Evolutionary conservation across 164 flowering plant species (phyloP).

Genomic region (Magnolia officinalis): DNA sequence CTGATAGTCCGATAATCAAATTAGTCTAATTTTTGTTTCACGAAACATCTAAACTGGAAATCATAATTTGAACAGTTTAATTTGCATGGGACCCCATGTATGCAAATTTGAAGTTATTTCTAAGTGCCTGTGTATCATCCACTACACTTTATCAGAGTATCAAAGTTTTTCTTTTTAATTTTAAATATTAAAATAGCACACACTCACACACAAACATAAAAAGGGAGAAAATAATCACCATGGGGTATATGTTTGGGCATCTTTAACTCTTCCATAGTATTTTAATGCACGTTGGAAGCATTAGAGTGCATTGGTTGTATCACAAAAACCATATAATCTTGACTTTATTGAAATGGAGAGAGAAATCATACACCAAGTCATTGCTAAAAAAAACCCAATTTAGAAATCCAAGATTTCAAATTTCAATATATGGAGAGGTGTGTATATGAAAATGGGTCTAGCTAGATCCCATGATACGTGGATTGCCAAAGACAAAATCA

Average conservation of each 20-base stretch:
- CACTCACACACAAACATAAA: neutral
- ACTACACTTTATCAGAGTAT: no score
- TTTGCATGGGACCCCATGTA: no score
- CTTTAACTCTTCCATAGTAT: neutral
- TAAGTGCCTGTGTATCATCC: no score
- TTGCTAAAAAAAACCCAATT: neutral
- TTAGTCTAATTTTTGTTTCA: no score
- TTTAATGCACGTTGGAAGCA: neutral
- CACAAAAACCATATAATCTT: neutral
- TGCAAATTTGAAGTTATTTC: no score
- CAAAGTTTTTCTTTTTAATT: no score
- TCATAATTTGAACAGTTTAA: no score
- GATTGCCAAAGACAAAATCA: neutral
- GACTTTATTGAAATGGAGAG: neutral
- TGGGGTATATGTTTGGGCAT: neutral
- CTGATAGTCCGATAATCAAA: no score
- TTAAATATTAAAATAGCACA: neutral
- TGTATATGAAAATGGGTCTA: neutral
- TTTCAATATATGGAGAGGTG: neutral
- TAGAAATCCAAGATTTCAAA: neutral
- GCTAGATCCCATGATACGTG: neutral
- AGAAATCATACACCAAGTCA: neutral
- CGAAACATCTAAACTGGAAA: no score
- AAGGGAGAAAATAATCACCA: neutral
- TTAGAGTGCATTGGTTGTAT: neutral